A percentile compares a stretch with the other conserved stretches of the same genome.
These are phyloP conservation scores for Globisporangium okanoganense DNA, from an alignment of 352 stramenopile genomes.

Conservation along the genomic window DNA sequence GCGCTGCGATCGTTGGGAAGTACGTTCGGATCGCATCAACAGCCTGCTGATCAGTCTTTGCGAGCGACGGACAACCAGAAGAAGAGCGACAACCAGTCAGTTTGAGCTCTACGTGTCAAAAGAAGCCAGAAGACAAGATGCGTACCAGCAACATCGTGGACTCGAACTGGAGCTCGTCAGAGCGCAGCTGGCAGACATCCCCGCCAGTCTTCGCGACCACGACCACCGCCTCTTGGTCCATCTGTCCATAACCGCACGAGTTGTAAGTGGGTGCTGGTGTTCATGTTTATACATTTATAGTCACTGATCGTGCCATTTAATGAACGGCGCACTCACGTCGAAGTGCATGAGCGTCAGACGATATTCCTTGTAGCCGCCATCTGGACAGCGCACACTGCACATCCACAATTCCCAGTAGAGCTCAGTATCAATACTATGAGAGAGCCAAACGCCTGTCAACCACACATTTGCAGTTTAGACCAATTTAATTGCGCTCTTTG, in stretches of 20 bases:
- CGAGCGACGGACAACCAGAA: neutral
- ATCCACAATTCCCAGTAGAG: neutral
- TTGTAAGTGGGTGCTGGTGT: neutral
- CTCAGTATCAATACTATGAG: neutral
- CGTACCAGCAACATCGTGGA: conserved; percentile 32
- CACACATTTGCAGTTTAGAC: neutral
- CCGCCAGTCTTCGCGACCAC: conserved; percentile 57
- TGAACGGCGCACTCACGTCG: conserved; percentile 15
- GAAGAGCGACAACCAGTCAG: neutral
- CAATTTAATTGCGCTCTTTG: neutral
- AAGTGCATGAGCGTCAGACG: conserved; percentile 58
- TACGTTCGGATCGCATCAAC: conserved; percentile 52
- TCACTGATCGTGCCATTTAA: neutral
- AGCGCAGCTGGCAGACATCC: conserved; percentile 48
- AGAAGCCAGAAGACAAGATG: neutral
- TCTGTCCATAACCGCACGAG: neutral
- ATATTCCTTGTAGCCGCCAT: conserved; percentile 69
- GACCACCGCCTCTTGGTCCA: conserved; percentile 32
- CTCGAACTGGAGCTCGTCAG: conserved; percentile 40
- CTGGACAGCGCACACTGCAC: conserved; percentile 46
- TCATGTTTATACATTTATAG: neutral
- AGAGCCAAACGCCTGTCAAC: no score
- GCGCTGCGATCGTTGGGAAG: conserved; percentile 57
- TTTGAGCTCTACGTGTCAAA: no score
- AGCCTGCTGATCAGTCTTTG: conserved; percentile 53